These are phyloP conservation scores for Pythium volutum DNA, from an alignment of 352 stramenopile genomes.

Conservation along the genomic window DNA sequence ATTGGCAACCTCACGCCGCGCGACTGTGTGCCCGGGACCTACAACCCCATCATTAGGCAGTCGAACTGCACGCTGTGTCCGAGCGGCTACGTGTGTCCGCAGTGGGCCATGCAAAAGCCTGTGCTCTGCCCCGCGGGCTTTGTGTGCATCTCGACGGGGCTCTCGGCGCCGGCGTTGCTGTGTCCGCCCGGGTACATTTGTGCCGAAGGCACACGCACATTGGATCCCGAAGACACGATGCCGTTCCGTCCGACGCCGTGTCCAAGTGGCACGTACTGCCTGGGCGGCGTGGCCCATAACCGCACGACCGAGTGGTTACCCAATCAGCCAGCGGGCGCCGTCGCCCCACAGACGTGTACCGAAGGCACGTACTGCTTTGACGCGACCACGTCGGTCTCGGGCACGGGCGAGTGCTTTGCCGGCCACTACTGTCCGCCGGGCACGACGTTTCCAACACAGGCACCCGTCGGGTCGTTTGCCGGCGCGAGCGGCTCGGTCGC, in stretches of 20 bases:
- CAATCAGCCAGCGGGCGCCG: slow-evolving; percentile 68
- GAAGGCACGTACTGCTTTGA: slow-evolving; percentile 95
- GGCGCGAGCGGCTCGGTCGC: slow-evolving; percentile 86
- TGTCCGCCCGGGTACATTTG: slow-evolving; percentile 96
- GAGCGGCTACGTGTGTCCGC: slow-evolving; percentile 92
- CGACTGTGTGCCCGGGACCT: slow-evolving; percentile 94
- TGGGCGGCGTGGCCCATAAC: slow-evolving; percentile 93
- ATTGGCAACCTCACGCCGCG: slow-evolving; percentile 91
- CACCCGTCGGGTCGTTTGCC: slow-evolving; percentile 92
- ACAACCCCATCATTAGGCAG: slow-evolving; percentile 75
- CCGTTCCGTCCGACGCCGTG: slow-evolving; percentile 86
- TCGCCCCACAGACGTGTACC: slow-evolving; percentile 90
- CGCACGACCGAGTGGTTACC: slow-evolving; percentile 91
- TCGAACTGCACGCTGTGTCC: slow-evolving; percentile 95
- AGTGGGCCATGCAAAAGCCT: slow-evolving; percentile 68
- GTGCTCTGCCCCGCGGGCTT: slow-evolving; percentile 92
- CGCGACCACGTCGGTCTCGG: slow-evolving; percentile 73
- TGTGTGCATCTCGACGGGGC: slow-evolving; percentile 91
- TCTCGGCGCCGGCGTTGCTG: slow-evolving; percentile 88
- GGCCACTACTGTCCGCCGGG: slow-evolving; percentile 96
- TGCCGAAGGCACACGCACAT: slow-evolving; percentile 86
- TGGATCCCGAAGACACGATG: slow-evolving; percentile 83
- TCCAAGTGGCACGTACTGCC: slow-evolving; percentile 92
- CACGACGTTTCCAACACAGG: slow-evolving; percentile 82
- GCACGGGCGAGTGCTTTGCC: slow-evolving; percentile 87